phyloP scores from a whole-genome alignment of 1,139 yeast species.

The Geotrichum fermentans region DNA sequence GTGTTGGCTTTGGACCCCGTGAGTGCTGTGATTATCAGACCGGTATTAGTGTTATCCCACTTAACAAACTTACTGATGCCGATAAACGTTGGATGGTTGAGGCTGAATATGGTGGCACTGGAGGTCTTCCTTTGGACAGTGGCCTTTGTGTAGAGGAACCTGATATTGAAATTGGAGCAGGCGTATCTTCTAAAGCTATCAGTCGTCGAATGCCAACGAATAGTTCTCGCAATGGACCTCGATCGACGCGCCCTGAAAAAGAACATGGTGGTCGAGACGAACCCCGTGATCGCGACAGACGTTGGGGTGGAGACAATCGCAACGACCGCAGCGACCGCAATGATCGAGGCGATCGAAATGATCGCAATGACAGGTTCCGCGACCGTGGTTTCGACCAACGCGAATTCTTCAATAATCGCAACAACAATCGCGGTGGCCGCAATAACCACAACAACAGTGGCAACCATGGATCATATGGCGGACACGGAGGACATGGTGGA shows the following conservation, averaged over 20 bases:
- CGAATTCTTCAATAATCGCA: neutral
- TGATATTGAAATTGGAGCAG: constrained; percentile 92
- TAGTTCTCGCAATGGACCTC: constrained; percentile 80
- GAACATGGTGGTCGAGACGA: constrained; percentile 25
- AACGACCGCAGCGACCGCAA: constrained; percentile 5
- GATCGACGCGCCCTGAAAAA: constrained; percentile 46
- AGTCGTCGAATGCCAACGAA: constrained; percentile 39
- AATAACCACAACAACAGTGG: constrained; percentile 6
- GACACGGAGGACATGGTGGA: neutral
- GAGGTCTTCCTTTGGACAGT: constrained; percentile 75
- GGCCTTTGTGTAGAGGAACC: constrained; percentile 94
- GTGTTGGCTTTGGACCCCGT: constrained; percentile 98
- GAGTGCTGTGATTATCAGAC: constrained; percentile 94
- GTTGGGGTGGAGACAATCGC: constrained; percentile 11
- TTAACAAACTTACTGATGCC: constrained; percentile 85
- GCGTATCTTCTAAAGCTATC: constrained; percentile 89
- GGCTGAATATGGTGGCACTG: constrained; percentile 98
- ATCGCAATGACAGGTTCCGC: constrained; percentile 12
- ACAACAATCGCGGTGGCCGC: constrained; percentile 1
- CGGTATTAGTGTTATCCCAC: constrained; percentile 83
- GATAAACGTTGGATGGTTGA: constrained; percentile 82
- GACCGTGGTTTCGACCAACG: constrained; percentile 4
- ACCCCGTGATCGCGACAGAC: constrained; percentile 15
- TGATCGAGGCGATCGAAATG: constrained; percentile 11
- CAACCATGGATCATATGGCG: neutral